Base-by-base conservation (phyloP, 2,329 filamentous ascomycete species). In the Cercospora sp. region DNA sequence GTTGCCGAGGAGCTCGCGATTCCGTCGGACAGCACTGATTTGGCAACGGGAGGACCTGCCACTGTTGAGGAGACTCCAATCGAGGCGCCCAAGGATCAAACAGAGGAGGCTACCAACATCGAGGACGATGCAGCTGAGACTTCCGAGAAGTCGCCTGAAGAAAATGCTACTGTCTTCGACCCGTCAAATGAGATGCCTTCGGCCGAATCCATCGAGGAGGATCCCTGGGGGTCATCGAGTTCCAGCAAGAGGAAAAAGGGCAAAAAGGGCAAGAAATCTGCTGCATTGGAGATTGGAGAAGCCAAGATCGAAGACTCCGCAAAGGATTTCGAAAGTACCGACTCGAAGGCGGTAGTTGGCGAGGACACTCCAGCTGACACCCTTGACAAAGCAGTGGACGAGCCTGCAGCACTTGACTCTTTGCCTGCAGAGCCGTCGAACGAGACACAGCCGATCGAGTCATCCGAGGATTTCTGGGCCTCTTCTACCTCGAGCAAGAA, bases 201-300 rank as follows among this genome's bases (percentile, higher is more conserved):
- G n/a, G 45, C 3, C 45, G 45, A 49, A 13, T 9, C 45, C n/a
- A 49, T 10, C 18, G 45, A 49, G 21, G 45, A 24, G 9, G 45
- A 24, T 3, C 3, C 10, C 45, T 21, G 45, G 45, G 45, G 9
- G 12, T 1, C 18, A 18, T 49, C 45, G 21, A 24, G n/a, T 13
- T 49, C 45, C 45, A 49, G 45, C 45, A 49, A 49, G 45, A 49
- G 24, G 45, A 49, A 49, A 10, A 62, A 62, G 24, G 61, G 26
- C 18, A 60, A 60, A 16, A 60, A 60, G 57, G 34, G 28, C 5
- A 60, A 21, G 57, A 21, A 32, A 34, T 24, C 58, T 40, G 32
- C 37, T 40, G 58, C 58, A 26, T 34, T 24, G 13, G 34, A 61
- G 7, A 12, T 40, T 16, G 30, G 5, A 21, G 58, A 61, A n/a